Conservation (phyloP, 1,139 yeast species). For the Taiozyma sp. region DNA sequence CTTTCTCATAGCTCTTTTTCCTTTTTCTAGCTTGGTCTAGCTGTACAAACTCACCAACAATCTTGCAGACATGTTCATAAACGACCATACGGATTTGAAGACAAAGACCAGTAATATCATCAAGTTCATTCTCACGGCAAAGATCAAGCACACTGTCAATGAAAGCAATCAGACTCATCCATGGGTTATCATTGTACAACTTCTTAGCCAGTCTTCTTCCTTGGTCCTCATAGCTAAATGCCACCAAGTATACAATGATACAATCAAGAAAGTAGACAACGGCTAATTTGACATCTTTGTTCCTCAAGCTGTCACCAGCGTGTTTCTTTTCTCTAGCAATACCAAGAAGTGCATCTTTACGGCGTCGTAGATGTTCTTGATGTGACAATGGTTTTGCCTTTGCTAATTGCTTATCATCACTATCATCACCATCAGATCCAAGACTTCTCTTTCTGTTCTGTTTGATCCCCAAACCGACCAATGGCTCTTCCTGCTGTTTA, state of each 20-base stretch:
- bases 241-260: conserved; percentile 17
- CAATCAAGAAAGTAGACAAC: conserved; percentile 14
- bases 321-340: conserved; percentile 18
- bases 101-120: conserved; percentile 14
- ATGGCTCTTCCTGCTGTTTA: not conserved
- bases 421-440: not conserved
- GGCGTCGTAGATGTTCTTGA: conserved; percentile 1
- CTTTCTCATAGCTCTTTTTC: not conserved
- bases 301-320: conserved; percentile 13
- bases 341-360: conserved; percentile 6
- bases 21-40: conserved; percentile 7
- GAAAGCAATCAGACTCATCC: conserved; percentile 16
- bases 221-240: conserved; percentile 19
- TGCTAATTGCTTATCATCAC: not conserved
- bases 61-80: conserved; percentile 15
- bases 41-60: conserved; percentile 10
- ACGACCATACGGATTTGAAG: conserved; percentile 15
- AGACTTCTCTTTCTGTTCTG: not conserved
- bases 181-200: conserved; percentile 10
- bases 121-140: conserved; percentile 1
- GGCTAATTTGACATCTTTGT: conserved; percentile 1
- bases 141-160: conserved; percentile 12
- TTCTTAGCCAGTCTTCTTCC: conserved; percentile 12
- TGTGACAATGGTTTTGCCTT: not conserved
- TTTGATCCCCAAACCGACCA: not conserved